A percentile compares a stretch with the other conserved stretches of the same genome.
These are phyloP conservation scores for Acanthamoeba culbertsoni DNA, from an alignment of 208 protist species.

Conservation along the genomic window DNA sequence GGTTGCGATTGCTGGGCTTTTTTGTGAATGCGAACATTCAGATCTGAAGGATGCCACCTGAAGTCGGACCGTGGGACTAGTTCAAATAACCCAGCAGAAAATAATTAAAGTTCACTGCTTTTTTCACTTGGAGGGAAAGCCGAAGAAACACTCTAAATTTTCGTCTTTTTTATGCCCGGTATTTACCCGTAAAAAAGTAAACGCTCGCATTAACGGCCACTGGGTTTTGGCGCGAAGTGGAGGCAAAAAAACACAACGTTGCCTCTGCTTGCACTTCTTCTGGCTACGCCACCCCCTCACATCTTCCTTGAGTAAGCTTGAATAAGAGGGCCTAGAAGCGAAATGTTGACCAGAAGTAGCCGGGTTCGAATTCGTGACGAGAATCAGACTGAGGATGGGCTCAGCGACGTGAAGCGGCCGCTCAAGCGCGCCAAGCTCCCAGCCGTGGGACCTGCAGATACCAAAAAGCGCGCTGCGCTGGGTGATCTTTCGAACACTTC, in stretches of 20 bases:
- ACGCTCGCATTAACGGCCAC: neutral
- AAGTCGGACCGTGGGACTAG: neutral
- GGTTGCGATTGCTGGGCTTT: neutral
- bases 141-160: neutral
- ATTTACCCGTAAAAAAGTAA: neutral
- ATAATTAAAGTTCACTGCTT: too few relatives aligned
- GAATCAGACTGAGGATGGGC: constrained; percentile 7
- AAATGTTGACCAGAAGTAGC: constrained; percentile 27
- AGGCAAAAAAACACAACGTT: constrained; percentile 1
- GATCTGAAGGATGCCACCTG: neutral
- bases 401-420: neutral
- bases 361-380: constrained; percentile 8
- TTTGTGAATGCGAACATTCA: neutral
- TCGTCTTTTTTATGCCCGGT: neutral
- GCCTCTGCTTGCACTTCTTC: neutral
- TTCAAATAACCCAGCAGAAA: too few relatives aligned
- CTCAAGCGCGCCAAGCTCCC: constrained; percentile 35
- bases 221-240: neutral
- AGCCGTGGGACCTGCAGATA: neutral
- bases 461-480: constrained; percentile 19
- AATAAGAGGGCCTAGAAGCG: too few relatives aligned
- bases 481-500: constrained; percentile 3
- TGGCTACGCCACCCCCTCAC: neutral
- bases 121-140: too few relatives aligned
- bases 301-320: too few relatives aligned